Evolutionary conservation across 2,329 filamentous ascomycete genomes (phyloP).

Genomic region (Neonectria ditissima): DNA sequence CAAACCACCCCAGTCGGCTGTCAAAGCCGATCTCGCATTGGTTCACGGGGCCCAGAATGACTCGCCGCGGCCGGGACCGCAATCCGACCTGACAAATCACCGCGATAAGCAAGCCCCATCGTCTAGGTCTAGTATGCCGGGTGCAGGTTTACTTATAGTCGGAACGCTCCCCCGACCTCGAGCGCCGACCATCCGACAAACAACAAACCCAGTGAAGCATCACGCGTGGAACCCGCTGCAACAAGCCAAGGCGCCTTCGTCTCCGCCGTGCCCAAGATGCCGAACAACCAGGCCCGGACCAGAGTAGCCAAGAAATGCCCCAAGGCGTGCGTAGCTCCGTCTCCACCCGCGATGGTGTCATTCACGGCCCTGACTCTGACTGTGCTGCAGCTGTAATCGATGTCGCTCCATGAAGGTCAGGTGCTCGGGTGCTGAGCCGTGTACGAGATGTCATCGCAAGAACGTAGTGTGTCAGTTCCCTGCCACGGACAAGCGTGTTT

Average conservation of each 20-base stretch:
- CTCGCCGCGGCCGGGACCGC: neutral
- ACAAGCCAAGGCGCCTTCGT: neutral
- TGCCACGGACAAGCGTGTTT: constrained; percentile 40
- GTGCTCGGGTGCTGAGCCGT: constrained; percentile 42
- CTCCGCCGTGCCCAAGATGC: constrained; percentile 22
- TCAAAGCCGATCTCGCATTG: neutral
- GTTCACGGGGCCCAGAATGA: neutral
- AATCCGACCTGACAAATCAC: constrained; percentile 16
- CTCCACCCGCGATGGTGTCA: neutral
- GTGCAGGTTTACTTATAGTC: constrained; percentile 33
- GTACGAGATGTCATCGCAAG: constrained; percentile 41
- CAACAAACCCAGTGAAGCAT: neutral
- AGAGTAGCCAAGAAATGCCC: constrained; percentile 40
- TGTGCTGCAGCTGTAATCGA: constrained; percentile 37
- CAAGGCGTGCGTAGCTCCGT: constrained; percentile 36
- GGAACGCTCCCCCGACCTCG: constrained; percentile 40
- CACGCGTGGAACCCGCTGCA: neutral
- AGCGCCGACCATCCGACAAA: neutral
- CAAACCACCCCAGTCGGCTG: neutral
- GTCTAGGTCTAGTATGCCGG: constrained; percentile 28
- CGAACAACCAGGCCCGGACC: constrained; percentile 26
- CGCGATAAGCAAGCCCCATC: constrained; percentile 24
- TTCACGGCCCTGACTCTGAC: constrained; percentile 9
- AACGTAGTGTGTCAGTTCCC: constrained; percentile 41
- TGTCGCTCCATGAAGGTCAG: constrained; percentile 46